These are phyloP conservation scores for Ustilago nuda DNA, from an alignment of 1,284 basidiomycete genomes.

Conservation along the genomic window DNA sequence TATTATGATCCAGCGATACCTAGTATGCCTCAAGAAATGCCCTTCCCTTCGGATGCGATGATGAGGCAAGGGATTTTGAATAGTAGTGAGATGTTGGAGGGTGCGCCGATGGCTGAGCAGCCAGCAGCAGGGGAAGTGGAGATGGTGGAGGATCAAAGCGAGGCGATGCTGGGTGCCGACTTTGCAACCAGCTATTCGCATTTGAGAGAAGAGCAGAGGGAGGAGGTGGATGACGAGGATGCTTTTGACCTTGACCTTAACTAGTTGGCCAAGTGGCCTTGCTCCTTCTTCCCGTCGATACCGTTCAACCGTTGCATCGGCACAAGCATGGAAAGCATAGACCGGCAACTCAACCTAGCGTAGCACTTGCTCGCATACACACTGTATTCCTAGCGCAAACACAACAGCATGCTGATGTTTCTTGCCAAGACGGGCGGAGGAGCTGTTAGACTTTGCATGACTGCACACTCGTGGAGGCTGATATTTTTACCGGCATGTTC, in stretches of 20 bases:
- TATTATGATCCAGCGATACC: conserved; percentile 63
- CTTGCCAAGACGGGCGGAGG: neutral
- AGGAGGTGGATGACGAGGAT: conserved; percentile 55
- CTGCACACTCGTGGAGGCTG: too few species aligned
- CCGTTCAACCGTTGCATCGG: neutral
- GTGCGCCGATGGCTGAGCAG: conserved; percentile 35
- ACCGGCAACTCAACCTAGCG: too few species aligned
- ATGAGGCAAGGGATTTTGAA: conserved; percentile 62
- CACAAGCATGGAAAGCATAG: too few species aligned
- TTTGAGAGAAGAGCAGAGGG: conserved; percentile 34
- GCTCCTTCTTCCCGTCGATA: neutral
- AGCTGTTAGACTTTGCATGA: neutral
- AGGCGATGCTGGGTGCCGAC: conserved; percentile 18
- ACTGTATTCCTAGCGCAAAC: too few species aligned
- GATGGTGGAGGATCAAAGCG: conserved; percentile 24
- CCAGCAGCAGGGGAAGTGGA: conserved; percentile 10
- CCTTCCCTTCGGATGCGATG: conserved; percentile 58
- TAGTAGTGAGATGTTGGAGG: conserved; percentile 44
- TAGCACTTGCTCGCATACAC: too few species aligned
- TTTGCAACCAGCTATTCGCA: conserved; percentile 37
- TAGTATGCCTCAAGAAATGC: conserved; percentile 60
- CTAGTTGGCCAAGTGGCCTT: neutral
- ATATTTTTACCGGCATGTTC: neutral
- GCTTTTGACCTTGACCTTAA: conserved; percentile 63
- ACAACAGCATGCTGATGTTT: too few species aligned